Evolutionary conservation across 73 alveolate species (phyloP).

Genomic region (Symbiodinium pilosum): DNA sequence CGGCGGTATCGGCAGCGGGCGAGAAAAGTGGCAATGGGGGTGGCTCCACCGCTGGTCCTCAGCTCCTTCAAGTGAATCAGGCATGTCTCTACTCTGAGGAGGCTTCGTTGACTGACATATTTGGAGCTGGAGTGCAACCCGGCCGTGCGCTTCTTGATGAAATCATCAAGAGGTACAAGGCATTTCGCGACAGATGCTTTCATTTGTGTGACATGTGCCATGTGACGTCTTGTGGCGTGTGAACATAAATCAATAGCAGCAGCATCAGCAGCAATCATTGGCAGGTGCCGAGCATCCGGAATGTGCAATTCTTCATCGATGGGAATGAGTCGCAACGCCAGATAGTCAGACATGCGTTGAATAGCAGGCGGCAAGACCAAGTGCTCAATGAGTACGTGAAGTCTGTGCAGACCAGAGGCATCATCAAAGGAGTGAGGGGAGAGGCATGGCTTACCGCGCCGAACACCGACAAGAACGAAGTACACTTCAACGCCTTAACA

Average conservation of each 20-base stretch:
- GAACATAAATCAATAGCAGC: not conserved
- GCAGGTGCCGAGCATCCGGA: slow-evolving; percentile 19
- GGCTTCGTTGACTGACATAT: slow-evolving; percentile 3
- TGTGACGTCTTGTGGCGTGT: not conserved
- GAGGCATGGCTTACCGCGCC: slow-evolving; percentile 35
- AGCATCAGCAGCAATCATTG: not conserved
- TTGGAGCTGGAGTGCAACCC: not conserved
- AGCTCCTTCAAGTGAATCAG: too few species aligned
- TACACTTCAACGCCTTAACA: not conserved
- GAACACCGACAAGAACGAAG: not conserved
- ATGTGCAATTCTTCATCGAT: not conserved
- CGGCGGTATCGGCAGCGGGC: too few species aligned
- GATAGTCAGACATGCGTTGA: not conserved
- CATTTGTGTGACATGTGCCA: not conserved
- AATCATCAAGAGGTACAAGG: slow-evolving; percentile 39
- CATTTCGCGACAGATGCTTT: not conserved
- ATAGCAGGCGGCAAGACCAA: not conserved
- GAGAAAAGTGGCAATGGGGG: too few species aligned
- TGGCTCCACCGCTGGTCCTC: too few species aligned
- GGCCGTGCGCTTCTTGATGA: slow-evolving; percentile 20
- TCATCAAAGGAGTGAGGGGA: slow-evolving; percentile 44
- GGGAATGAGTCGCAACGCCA: not conserved
- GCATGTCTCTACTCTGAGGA: not conserved
- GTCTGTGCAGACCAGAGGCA: not conserved
- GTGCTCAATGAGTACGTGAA: not conserved